Evolutionary conservation across 805 yeast genomes (phyloP), one percentile per base, ranked within the genome.

Genomic region (Middelhovenomyces tepae): DNA sequence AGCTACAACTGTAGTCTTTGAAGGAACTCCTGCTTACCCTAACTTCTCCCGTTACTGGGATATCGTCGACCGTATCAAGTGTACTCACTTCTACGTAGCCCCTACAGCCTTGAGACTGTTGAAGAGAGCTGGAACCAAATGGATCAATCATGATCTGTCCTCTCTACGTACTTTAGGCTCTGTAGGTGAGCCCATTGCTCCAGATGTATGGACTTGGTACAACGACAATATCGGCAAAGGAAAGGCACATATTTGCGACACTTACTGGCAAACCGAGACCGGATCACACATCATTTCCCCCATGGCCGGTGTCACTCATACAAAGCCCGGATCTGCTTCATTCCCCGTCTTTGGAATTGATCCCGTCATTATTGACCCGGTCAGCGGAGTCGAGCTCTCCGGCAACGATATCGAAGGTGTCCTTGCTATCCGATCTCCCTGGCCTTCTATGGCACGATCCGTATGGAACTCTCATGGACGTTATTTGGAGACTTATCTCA

Each of bases 381-480:
- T 84, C 27, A 60, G 83, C 25, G 98, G 97, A 47, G 69, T 75
- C 48, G 95, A 83, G 54, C 64, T 87, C 48, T 63, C 66, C 45
- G 95, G 84, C 33, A 81, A 83, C 52, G 93, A 86, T 51, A 95
- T 85, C 37, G 97, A 86, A 60, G 98, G 98, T 62, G 96, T 91
- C 19, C 69, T 91, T 43, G 96, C 95, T 21, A 75, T 91, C 52
- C 78, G 76, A 54, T 67, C 75, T 31, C 72, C 96, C 22, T 91
- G 98, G 98, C 98, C 98, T 37, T 86, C 96, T n/a, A 87, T 91
- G 78, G 91, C 97, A 19, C 79, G 98, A 65, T 77, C 95, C 35
- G 91, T 91, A 40, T 87, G 78, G 77, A 79, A 78, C 54, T 85
- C 87, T 59, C 93, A 89, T 59, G 63, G 65, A 42, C 77, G 95